Conservation (phyloP, 2,329 filamentous ascomycete species). For the Phialemoniopsis sp. region DNA sequence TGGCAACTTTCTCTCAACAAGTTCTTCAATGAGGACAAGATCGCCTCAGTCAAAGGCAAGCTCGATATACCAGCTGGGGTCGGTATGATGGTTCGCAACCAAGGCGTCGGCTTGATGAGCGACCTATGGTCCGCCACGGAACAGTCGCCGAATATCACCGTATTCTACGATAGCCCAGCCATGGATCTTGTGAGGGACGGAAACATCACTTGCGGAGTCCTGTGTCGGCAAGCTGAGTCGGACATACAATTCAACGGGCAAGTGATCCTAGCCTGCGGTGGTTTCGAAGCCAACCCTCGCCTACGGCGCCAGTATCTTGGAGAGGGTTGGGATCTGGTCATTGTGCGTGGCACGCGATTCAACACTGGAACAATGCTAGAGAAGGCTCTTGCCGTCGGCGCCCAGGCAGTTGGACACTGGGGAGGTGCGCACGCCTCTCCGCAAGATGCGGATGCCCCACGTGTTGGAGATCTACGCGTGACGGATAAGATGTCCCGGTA, state of each 20-base stretch:
- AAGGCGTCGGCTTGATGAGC: constrained; percentile 37
- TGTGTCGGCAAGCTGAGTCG: no score
- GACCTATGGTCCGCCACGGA: no score
- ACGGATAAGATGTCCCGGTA: constrained; percentile 68
- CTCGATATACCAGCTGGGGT: constrained; percentile 61
- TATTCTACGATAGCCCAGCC: constrained; percentile 41
- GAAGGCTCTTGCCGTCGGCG: constrained; percentile 47
- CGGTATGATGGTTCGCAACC: constrained; percentile 48
- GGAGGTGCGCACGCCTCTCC: constrained; percentile 61
- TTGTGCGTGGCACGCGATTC: constrained; percentile 59
- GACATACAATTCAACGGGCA: no score
- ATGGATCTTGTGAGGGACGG: constrained; percentile 29
- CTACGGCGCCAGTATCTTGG: constrained; percentile 52
- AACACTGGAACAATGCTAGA: constrained; percentile 57
- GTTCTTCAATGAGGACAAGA: no score
- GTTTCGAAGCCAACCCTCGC: constrained; percentile 57
- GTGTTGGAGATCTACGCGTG: constrained; percentile 50
- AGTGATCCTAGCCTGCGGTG: constrained; percentile 56
- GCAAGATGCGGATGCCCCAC: constrained; percentile 60
- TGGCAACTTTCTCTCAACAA: constrained; percentile 62
- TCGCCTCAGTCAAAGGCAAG: no score
- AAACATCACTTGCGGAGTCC: constrained; percentile 22
- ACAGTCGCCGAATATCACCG: no score
- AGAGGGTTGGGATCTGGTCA: constrained; percentile 57
- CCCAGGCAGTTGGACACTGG: constrained; percentile 53